Conservation (phyloP, 805 yeast species). For the Wickerhamiella qilinensis region DNA sequence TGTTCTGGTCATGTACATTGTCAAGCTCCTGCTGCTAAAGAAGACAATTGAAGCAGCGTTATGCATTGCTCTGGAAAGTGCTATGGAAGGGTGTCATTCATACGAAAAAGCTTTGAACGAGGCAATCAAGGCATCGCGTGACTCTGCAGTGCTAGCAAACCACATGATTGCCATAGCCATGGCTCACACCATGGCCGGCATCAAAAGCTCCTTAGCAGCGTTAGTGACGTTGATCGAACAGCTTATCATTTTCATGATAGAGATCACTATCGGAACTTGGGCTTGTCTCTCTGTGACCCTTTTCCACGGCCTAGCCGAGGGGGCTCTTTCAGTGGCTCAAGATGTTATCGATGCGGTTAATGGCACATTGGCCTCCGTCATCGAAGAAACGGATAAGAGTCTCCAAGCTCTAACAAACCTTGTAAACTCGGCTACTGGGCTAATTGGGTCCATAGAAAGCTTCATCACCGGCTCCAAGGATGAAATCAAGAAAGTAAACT, state of each 20-base stretch:
- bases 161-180: slow-evolving; percentile 31
- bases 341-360: slow-evolving; percentile 45
- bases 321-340: slow-evolving; percentile 61
- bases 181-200: not conserved
- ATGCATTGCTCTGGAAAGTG: slow-evolving; percentile 23
- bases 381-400: slow-evolving; percentile 50
- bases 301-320: slow-evolving; percentile 52
- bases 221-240: slow-evolving; percentile 42
- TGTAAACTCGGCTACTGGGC: slow-evolving; percentile 38
- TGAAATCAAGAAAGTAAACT: slow-evolving; percentile 33
- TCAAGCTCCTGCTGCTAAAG: slow-evolving; percentile 47
- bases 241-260: slow-evolving; percentile 46
- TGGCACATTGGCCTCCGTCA: slow-evolving; percentile 35
- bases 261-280: slow-evolving; percentile 70
- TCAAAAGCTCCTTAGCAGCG: not conserved
- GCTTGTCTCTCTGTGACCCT: slow-evolving; percentile 67
- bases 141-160: slow-evolving; percentile 29
- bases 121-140: slow-evolving; percentile 34
- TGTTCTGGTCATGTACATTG: slow-evolving; percentile 33
- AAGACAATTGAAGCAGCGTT: slow-evolving; percentile 30
- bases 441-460: slow-evolving; percentile 35
- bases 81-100: slow-evolving; percentile 31
- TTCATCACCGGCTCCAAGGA: slow-evolving; percentile 37
- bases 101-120: slow-evolving; percentile 26
- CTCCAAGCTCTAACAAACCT: slow-evolving; percentile 41